Base-by-base conservation (phyloP, 495 filamentous ascomycete genomes). In the Lasiosphaeria hispida region DNA sequence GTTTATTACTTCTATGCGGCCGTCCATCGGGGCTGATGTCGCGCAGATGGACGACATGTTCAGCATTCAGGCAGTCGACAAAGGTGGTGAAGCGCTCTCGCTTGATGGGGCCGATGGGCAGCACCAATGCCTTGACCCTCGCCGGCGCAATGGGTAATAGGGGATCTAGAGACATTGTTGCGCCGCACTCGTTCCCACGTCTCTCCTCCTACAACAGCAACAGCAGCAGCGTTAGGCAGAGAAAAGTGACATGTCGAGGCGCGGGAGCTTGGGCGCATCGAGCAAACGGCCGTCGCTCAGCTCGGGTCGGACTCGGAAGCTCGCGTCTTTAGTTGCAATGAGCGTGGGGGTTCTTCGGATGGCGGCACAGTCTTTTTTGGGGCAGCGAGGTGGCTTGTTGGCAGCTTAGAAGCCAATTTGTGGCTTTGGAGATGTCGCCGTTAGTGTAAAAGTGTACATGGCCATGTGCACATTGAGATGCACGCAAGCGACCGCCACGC, bases 21-120 rank as follows among this genome's bases (percentile, higher is more conserved):
- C 89, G 83, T 68, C 79, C 78, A 82, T 96, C 91, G 58, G 92
- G 89, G 67, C 85, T 96, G 68, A 97, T 85, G 71, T 97, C 94
- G 67, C 91, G 87, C 58, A 99, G 80, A 53, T 88, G 87, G 60
- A 99, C 84, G 57, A 94, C 82, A 81, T 90, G 87, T 67, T 95
- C 87, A 58, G 80, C 75, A 69, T 87, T 84, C 51, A 99, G 79
- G 60, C 89, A 84, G 44, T 85, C 81, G 61, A 91, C 82, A 72
- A 97, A 96, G 57, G 78, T 77, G 53, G 84, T 67, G 72, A 97
- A 97, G 53, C 91, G 83, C 15, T 87, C 88, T 33, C 86, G 85
- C 67, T 84, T 90, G 68, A 97, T 94, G 61, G 79, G 84, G 37
- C 94, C 94, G 66, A 95, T 79, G 41, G 94, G 95, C 41, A 97